Conservation (phyloP, 176 grass and related monocot species). For the Puccinellia tenuiflora region DNA sequence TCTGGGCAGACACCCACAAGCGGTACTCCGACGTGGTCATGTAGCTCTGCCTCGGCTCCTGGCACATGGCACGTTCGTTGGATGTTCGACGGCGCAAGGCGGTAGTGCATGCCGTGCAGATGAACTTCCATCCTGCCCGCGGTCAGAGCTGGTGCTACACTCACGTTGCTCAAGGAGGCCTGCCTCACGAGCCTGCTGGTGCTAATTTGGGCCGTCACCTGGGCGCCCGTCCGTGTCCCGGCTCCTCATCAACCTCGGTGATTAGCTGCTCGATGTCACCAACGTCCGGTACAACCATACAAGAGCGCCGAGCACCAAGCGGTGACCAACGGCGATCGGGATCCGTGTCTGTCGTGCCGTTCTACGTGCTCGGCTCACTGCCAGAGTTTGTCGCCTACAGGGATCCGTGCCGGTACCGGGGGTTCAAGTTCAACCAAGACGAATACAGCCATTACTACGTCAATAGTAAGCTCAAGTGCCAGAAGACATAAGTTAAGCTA, state of each 20-base stretch:
- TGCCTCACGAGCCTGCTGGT: too few species aligned
- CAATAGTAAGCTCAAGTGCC: too few species aligned
- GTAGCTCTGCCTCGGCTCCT: slow-evolving; percentile 40
- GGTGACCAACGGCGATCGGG: slow-evolving; percentile 31
- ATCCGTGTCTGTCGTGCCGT: slow-evolving; percentile 58
- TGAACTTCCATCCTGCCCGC: slow-evolving; percentile 80
- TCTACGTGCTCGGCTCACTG: slow-evolving; percentile 73
- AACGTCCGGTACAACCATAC: slow-evolving; percentile 83
- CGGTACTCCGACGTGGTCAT: too few species aligned
- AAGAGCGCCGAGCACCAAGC: slow-evolving; percentile 74
- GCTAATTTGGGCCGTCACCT: too few species aligned
- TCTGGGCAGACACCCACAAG: slow-evolving; percentile 32
- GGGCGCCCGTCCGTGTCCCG: too few species aligned
- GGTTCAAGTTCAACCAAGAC: slow-evolving; percentile 68
- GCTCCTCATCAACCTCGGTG: slow-evolving; percentile 64
- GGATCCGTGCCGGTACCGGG: slow-evolving; percentile 44
- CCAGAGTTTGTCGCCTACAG: slow-evolving; percentile 48
- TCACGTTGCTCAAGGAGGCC: too few species aligned
- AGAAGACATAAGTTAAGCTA: too few species aligned
- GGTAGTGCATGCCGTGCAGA: slow-evolving; percentile 66
- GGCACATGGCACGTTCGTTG: slow-evolving; percentile 29
- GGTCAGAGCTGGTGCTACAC: slow-evolving; percentile 53
- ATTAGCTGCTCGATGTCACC: slow-evolving; percentile 55
- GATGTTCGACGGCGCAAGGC: slow-evolving; percentile 76
- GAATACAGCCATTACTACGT: too few species aligned